Base-by-base conservation (phyloP, 129 eudicot genomes). In the Flaveria robusta region DNA sequence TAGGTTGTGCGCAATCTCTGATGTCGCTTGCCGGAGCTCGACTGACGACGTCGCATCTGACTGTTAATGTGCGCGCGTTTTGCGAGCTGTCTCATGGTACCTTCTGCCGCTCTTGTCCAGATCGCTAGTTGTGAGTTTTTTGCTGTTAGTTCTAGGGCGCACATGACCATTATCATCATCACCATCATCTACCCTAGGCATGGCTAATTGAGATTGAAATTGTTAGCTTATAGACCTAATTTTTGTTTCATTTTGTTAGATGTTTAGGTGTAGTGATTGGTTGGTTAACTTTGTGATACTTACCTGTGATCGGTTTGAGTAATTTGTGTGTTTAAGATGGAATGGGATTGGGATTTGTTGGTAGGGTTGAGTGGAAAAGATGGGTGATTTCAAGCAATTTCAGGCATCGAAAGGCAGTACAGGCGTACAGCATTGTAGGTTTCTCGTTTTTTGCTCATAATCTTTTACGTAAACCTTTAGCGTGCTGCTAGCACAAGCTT, bases 51-150 rank as follows among this genome's bases (percentile, higher is more conserved):
- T 83, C 96, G 22, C 98, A 84, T 76, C 68, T 90, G 67, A 69
- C 84, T 0, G 74, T 80, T 79, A 81, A 85, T 58, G 82, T 81
- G 52, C 96, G 96, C 59, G 96, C 96, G 1, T 92, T 66, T 77
- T 81, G 92, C 87, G 96, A 88, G 92, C 87, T 93, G 86, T 88
- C 88, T 76, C 86, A 90, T 70, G 98, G 98, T 93, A 93, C 93
- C 97, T 90, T 93, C 89, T 81, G 91, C 98, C 96, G 96, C 80
- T 73, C 98, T 93, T 93, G 98, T 93, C 98, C 74, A 91, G 98
- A 93, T 93, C 98, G 98, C 96, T 93, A 90, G 79, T 92, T 72
- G 96, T 92, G 98, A 89, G 96, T 89, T 78, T 87, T 83, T 55
- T 67, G 63, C 83, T 56, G 82, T 72, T 66, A 34, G 5, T 34